A percentile compares a stretch with the other conserved stretches of the same genome.
These are phyloP conservation scores for Prototheca wickerhamii DNA, from an alignment of 163 green algal species.

Conservation along the genomic window DNA sequence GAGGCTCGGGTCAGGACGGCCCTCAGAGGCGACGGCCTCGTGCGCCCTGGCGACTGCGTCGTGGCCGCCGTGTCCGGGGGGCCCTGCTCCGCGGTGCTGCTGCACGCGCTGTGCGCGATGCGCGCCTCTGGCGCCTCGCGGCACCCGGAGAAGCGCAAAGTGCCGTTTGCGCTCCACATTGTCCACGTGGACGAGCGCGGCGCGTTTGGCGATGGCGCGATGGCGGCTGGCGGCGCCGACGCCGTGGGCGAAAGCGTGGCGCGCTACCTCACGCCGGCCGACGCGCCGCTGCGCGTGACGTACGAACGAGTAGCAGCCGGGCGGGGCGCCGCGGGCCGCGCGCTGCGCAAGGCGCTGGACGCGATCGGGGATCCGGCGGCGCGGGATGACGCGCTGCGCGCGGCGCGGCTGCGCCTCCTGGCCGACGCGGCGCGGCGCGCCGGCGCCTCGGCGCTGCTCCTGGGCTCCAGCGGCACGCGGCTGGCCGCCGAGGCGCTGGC, in stretches of 20 bases:
- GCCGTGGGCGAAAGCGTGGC: background rate
- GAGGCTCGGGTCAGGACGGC: constrained; percentile 20
- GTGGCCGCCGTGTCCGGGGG: constrained; percentile 25
- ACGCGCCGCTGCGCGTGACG: background rate
- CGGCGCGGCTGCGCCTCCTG: constrained; percentile 44
- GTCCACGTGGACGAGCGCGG: constrained; percentile 37
- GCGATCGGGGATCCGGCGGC: constrained; percentile 46
- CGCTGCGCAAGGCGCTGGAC: no score
- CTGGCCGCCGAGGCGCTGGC: constrained; percentile 43
- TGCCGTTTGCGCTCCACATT: constrained; percentile 24
- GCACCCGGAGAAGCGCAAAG: constrained; percentile 16
- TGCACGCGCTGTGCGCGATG: constrained; percentile 24
- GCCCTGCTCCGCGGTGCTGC: constrained; percentile 21
- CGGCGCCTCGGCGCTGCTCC: constrained; percentile 36
- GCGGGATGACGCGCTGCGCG: constrained; percentile 38
- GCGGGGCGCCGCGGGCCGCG: constrained; percentile 1
- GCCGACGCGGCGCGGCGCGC: constrained; percentile 13
- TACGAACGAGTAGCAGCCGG: background rate
- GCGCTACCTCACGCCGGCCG: background rate
- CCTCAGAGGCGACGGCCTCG: constrained; percentile 5
- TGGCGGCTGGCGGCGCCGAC: background rate
- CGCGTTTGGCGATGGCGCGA: background rate
- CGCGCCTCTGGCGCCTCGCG: constrained; percentile 9
- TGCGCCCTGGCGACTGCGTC: constrained; percentile 17
- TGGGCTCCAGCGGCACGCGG: constrained; percentile 33